These are phyloP conservation scores for Stagonosporopsis chrysanthemi DNA, from an alignment of 2,329 filamentous ascomycete genomes.

Conservation along the genomic window DNA sequence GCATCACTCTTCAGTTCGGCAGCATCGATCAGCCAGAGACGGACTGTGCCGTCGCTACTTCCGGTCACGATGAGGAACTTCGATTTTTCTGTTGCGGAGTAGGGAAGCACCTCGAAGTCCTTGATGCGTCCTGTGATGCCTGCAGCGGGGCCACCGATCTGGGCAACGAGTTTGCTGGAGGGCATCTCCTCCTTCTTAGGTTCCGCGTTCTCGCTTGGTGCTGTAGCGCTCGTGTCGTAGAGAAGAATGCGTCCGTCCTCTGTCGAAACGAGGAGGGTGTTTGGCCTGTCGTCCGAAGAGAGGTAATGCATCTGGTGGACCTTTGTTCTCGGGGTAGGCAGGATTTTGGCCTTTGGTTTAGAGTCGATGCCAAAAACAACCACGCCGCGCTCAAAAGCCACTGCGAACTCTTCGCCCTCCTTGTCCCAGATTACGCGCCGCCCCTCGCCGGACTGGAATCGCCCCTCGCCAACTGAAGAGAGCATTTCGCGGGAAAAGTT, in stretches of 20 bases:
- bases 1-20: slow-evolving; percentile 32
- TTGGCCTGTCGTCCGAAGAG: slow-evolving; percentile 56
- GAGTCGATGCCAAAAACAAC: slow-evolving; percentile 90
- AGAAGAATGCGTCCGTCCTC: slow-evolving; percentile 90
- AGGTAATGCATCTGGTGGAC: slow-evolving; percentile 84
- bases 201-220: slow-evolving; percentile 38
- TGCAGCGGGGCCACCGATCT: slow-evolving; percentile 76
- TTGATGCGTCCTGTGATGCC: slow-evolving; percentile 80
- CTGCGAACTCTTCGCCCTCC: slow-evolving; percentile 81
- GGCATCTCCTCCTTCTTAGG: slow-evolving; percentile 62
- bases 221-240: slow-evolving; percentile 71
- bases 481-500: slow-evolving; percentile 81
- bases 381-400: slow-evolving; percentile 85
- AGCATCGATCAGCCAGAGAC: slow-evolving; percentile 71
- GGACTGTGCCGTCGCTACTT: slow-evolving; percentile 85
- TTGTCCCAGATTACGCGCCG: slow-evolving; percentile 81
- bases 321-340: slow-evolving; percentile 75
- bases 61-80: slow-evolving; percentile 70
- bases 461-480: slow-evolving; percentile 76
- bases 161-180: slow-evolving; percentile 68
- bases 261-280: slow-evolving; percentile 78
- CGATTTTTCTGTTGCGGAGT: slow-evolving; percentile 50
- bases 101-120: slow-evolving; percentile 75
- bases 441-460: slow-evolving; percentile 81
- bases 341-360: slow-evolving; percentile 75